Base-by-base conservation (phyloP, 2,329 filamentous ascomycete species). In the Ceratocystis albifundus region DNA sequence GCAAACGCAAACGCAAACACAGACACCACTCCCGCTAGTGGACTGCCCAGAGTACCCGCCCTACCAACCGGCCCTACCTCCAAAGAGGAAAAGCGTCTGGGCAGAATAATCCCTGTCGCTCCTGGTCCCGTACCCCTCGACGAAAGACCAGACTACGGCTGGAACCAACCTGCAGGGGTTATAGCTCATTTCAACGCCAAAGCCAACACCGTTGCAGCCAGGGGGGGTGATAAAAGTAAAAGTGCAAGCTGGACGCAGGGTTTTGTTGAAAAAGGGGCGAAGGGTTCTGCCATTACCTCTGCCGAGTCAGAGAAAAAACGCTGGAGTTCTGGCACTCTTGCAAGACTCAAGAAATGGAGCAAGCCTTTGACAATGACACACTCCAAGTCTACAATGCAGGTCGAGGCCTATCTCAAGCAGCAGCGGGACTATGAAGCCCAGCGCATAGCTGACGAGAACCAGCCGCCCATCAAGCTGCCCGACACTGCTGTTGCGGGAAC, bases 401-500 rank as follows among this genome's bases (percentile, higher is more conserved):
- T 65, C 32, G 64, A 68, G 50, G 66, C 59, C 30, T 65, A 68
- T 57, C 61, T 66, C 7, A 36, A 65, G 48, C 61, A 62, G 20
- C 61, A 62, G 36, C 64, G 59, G 4, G 45, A 66, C 36, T 62
- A 64, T 64, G 65, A 66, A 71, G 32, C 71, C 71, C 48, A 73
- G 71, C 50, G 69, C 69, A 7, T 72, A 71, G 30, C 66, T 22
- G 62, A 65, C 12, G 66, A 67, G 22, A 67, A 62, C 48, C 48
- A 57, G 17, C 71, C 72, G 36, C 74, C 72, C 17, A 74, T 78
- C 44, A 74, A 71, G 44, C 75, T 85, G 2, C 82, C 82, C 7
- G 82, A 85, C 71, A 80, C 79, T 28, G 82, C 82, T 12, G 76
- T 85, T 15, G 79, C 80, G 3, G 80, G 81, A 6, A 80, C 74